These are phyloP conservation scores for Hygrophila difformis DNA, from an alignment of 257 asterid species.

Conservation along the genomic window DNA sequence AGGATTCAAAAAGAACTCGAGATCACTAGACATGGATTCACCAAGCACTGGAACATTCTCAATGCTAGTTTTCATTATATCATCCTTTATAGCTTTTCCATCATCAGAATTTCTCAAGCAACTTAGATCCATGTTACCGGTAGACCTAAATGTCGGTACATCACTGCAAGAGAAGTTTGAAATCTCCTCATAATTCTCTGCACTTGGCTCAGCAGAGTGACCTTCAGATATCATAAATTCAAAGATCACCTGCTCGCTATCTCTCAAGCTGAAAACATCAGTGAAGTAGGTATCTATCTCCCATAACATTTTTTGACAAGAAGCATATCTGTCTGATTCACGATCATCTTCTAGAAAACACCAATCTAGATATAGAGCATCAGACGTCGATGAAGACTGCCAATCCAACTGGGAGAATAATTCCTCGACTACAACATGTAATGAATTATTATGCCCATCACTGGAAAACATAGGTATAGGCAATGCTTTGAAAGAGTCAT, in stretches of 20 bases:
- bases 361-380: conserved; percentile 89
- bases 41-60: conserved; percentile 34
- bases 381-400: conserved; percentile 62
- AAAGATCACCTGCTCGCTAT: conserved; percentile 31
- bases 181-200: conserved; percentile 34
- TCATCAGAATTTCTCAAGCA: conserved; percentile 27
- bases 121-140: conserved; percentile 27
- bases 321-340: conserved; percentile 28
- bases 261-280: conserved; percentile 28
- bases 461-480: conserved; percentile 70
- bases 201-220: conserved; percentile 22
- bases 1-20: conserved; percentile 54
- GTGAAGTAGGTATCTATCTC: conserved; percentile 41
- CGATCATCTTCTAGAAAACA: conserved; percentile 49
- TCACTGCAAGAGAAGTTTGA: conserved; percentile 27
- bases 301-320: conserved; percentile 35
- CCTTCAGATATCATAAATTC: conserved; percentile 60
- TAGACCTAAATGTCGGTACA: conserved; percentile 23
- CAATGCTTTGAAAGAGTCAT: conserved; percentile 66
- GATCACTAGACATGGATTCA: conserved; percentile 57
- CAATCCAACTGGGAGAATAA: conserved; percentile 41
- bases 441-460: conserved; percentile 28
- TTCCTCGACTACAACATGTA: conserved; percentile 39
- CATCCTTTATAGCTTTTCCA: conserved; percentile 21
- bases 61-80: conserved; percentile 23